phyloP scores from a whole-genome alignment of 2,329 filamentous ascomycete genomes.

The Pseudogymnoascus destructans region DNA sequence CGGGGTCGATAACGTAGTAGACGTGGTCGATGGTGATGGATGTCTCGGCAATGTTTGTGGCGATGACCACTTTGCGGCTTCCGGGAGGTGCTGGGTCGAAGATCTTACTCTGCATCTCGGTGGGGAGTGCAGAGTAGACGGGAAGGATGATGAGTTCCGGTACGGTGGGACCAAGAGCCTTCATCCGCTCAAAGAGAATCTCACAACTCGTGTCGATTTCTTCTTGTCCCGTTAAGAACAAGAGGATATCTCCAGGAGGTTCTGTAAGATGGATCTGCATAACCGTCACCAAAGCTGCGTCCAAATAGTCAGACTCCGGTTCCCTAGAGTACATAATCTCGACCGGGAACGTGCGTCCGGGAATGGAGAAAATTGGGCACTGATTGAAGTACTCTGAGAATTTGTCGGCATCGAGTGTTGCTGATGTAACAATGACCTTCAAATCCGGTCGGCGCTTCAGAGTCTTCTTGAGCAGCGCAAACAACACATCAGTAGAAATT shows the following conservation, averaged over 20 bases:
- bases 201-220: slow-evolving; percentile 95
- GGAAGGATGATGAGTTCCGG: slow-evolving; percentile 87
- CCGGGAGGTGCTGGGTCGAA: slow-evolving; percentile 87
- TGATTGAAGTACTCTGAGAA: slow-evolving; percentile 94
- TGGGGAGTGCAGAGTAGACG: slow-evolving; percentile 88
- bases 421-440: slow-evolving; percentile 92
- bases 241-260: slow-evolving; percentile 81
- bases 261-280: slow-evolving; percentile 98
- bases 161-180: slow-evolving; percentile 77
- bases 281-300: slow-evolving; percentile 85
- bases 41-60: slow-evolving; percentile 96
- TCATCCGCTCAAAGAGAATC: slow-evolving; percentile 90
- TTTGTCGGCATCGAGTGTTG: slow-evolving; percentile 92
- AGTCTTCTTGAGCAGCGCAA: slow-evolving; percentile 88
- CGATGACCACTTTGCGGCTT: slow-evolving; percentile 85
- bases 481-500: slow-evolving; percentile 88
- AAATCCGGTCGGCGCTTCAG: slow-evolving; percentile 73
- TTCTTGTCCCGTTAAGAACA: slow-evolving; percentile 94
- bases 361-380: slow-evolving; percentile 93
- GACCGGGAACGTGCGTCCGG: slow-evolving; percentile 86
- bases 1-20: slow-evolving; percentile 92
- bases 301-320: slow-evolving; percentile 89
- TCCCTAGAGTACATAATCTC: slow-evolving; percentile 92
- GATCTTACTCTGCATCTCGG: slow-evolving; percentile 85
- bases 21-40: slow-evolving; percentile 97